Base-by-base conservation (phyloP, 345 rosid genomes). In the Melastoma malabathricum region DNA sequence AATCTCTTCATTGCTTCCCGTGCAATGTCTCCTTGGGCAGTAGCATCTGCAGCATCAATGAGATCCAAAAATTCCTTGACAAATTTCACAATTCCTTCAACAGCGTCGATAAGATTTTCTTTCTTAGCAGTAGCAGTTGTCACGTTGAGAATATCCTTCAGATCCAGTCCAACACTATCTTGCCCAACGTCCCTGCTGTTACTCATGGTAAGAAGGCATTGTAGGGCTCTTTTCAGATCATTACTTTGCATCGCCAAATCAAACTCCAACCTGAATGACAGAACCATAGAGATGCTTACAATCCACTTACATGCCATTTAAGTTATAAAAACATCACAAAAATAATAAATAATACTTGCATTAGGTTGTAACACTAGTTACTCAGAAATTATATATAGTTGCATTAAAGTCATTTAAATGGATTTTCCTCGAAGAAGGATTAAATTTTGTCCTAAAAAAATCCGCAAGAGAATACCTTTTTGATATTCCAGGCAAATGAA, bases 11-110 rank as follows among this genome's bases (percentile, higher is more conserved):
- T 80, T 59, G 97, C 97, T 73, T 93, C 97, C 1, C 94, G 90
- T 64, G 94, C 95, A 71, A 88, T 81, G 38, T 88, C 89, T 20
- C 69, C 85, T 54, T 85, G 89, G 44, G 86, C 99, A 29, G 99
- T 88, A 60, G 97, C 95, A 82, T 93, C 97, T 38, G 99, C 99
- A 57, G 92, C 99, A 72, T 93, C 99, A 55, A 93, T 88, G 29
- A 93, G 95, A 59, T 93, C 95, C 74, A 84, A 68, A 79, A 93
- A 93, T 73, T 93, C 95, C 74, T 71, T 88, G 1, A 88, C 85
- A 52, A 81, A 93, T 65, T 88, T 93, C 20, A 77, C 96, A 27
- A 84, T 78, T 69, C 99, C 99, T 60, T 87, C 79, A 39, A 87
- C 98, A 65, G 95, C 97, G 55, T 88, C 99, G 38, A 87, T 86